Evolutionary conservation across 1,284 basidiomycete species (phyloP).

Genomic region (Ustilago trichophora): DNA sequence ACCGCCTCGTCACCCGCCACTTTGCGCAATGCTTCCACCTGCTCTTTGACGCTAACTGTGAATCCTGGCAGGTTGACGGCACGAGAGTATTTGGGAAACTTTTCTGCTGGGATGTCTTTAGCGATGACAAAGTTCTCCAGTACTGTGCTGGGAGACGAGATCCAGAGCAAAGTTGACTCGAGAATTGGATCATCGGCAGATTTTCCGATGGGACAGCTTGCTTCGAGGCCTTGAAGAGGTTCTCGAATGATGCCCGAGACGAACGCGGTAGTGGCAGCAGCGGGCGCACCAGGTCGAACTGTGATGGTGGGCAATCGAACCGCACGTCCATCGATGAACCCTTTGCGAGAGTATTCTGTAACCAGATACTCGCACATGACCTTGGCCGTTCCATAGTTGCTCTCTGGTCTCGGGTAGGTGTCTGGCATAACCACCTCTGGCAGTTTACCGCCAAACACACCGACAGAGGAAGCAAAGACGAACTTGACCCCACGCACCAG

Average conservation of each 20-base stretch:
- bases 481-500: slow-evolving; percentile 16
- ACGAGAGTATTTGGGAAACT: slow-evolving; percentile 13
- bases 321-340: slow-evolving; percentile 31
- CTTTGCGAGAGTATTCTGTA: slow-evolving; percentile 29
- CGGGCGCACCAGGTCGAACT: slow-evolving; percentile 27
- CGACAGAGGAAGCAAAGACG: slow-evolving; percentile 36
- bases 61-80: slow-evolving; percentile 31
- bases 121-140: slow-evolving; percentile 25
- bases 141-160: slow-evolving; percentile 26
- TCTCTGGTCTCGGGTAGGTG: slow-evolving; percentile 27
- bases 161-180: slow-evolving; percentile 19
- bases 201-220: slow-evolving; percentile 28
- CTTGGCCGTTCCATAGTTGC: slow-evolving; percentile 31
- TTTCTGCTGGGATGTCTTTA: slow-evolving; percentile 10
- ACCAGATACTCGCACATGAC: slow-evolving; percentile 34
- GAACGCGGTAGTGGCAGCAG: slow-evolving; percentile 33
- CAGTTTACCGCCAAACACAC: slow-evolving; percentile 23
- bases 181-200: slow-evolving; percentile 21
- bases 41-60: slow-evolving; percentile 16
- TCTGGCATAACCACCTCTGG: slow-evolving; percentile 25
- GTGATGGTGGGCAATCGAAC: slow-evolving; percentile 41
- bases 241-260: slow-evolving; percentile 37
- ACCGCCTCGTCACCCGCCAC: slow-evolving; percentile 19
- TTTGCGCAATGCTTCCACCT: slow-evolving; percentile 26
- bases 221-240: slow-evolving; percentile 18